Base-by-base conservation (phyloP, 768 basidiomycete species). In the Boletales sp. region DNA sequence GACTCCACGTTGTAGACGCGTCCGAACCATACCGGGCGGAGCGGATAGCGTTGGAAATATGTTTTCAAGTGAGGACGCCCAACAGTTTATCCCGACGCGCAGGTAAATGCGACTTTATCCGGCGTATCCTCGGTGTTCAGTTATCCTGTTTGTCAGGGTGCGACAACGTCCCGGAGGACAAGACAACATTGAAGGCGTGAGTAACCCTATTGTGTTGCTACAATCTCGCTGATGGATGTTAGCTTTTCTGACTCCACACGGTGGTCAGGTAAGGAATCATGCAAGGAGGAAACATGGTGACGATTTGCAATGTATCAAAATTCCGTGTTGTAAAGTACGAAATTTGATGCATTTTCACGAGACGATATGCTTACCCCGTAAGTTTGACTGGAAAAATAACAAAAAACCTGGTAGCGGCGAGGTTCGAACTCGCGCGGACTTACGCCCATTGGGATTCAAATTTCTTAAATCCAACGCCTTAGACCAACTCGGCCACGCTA, bases 351-450 rank as follows among this genome's bases (percentile, higher is more conserved):
- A 27, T 27, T 27, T 27, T 27, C 24, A 27, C 24, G 24, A 27
- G 24, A 27, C 24, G 24, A 5, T 6, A 34, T 34, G 34, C 34
- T 13, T 12, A 34, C 12, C 1, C 11, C 34, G 11, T 12, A 5
- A 34, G 34, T 12, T 4, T 5, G 13, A 15, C 11, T 34, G 12
- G 21, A 15, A 40, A 4, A 17, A 3, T 14, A 24, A 30, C 24
- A 32, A 61, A 52, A 58, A 58, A 46, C 0, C 41, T 86, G 84
- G 83, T 82, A 83, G 81, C 82, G 81, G 86, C 84, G 86, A 87
- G 86, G 83, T 85, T 87, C 86, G 85, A 87, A 88, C 86, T 87
- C 86, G 83, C 86, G 86, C 84, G 85, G 84, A 75, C 77, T 81
- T 76, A 35, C 82, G 77, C 81, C 83, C 84, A 86, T 86, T 85